Base-by-base conservation (phyloP, 1,139 yeast genomes). In the Saccharomyces hybrid region DNA sequence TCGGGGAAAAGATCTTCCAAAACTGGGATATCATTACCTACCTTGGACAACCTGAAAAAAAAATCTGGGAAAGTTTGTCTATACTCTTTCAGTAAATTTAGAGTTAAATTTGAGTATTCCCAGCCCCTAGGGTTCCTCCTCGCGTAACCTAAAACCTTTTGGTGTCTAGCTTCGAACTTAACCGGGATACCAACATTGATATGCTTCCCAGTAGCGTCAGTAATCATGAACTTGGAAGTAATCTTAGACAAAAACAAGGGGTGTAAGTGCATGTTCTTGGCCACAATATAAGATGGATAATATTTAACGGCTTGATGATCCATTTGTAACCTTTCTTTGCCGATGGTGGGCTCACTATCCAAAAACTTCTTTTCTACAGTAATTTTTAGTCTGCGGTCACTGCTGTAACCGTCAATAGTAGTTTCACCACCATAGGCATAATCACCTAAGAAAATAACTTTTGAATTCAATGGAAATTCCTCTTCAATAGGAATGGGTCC, bases 381-480 rank as follows among this genome's bases (percentile, higher is more conserved):
- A 54, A 85, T 70, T 56, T 80, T 81, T 54, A 82, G 71, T 49
- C 78, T 73, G 11, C 71, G 71, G 25, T 75, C 76, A 46, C 80
- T 75, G 27, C 69, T 71, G 58, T 82, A 79, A 0, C 88, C 96
- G 52, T 78, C 82, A 51, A 93, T 80, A 26, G 77, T 77, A 13
- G 95, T 91, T 51, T 95, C 86, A 28, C 89, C 80, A 51, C 99
- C 99, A 67, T 88, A 93, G 2, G 91, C 95, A 71, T 83, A 83
- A 44, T 86, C 90, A 46, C 98, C 96, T 58, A 93, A 75, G 67
- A 88, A 88, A n/a, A 91, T 80, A 44, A 84, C 93, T 55, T 82
- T 81, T 0, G 88, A 78, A 20, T 80, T 84, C 5, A 79, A 56
- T 26, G 98, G 97, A 71, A 80, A 93, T 68, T 93, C 98, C 60